These are phyloP conservation scores for Suillus discolor DNA, from an alignment of 768 basidiomycete genomes.

Conservation along the genomic window DNA sequence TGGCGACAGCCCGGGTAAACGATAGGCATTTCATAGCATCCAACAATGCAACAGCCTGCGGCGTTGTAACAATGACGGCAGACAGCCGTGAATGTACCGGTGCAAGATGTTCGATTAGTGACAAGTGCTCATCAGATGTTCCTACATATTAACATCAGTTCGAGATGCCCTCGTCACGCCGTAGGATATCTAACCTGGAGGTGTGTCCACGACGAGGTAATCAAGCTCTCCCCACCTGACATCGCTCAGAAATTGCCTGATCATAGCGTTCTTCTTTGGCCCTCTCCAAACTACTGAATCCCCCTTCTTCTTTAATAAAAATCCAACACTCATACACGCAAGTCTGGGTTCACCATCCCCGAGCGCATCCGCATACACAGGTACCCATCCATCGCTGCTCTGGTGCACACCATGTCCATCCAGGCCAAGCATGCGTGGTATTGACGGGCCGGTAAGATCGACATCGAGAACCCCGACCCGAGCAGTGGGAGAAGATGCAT, in stretches of 20 bases:
- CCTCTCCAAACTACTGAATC: slow-evolving; percentile 99
- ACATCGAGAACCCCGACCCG: slow-evolving; percentile 91
- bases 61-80: slow-evolving; percentile 93
- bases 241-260: slow-evolving; percentile 90
- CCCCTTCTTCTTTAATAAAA: slow-evolving; percentile 84
- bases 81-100: slow-evolving; percentile 78
- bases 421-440: slow-evolving; percentile 93
- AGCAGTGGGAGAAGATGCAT: slow-evolving; percentile 63
- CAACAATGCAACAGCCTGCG: slow-evolving; percentile 93
- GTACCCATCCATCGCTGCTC: slow-evolving; percentile 96
- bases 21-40: slow-evolving; percentile 97
- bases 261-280: slow-evolving; percentile 99
- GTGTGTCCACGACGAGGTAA: slow-evolving; percentile 93
- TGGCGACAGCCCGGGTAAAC: slow-evolving; percentile 85
- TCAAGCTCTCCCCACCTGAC: slow-evolving; percentile 96
- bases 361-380: slow-evolving; percentile 83
- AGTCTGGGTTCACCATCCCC: slow-evolving; percentile 63
- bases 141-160: slow-evolving; percentile 51
- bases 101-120: slow-evolving; percentile 90
- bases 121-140: slow-evolving; percentile 98
- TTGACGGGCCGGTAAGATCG: slow-evolving; percentile 92
- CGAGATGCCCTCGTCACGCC: slow-evolving; percentile 6
- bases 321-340: slow-evolving; percentile 96
- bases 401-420: slow-evolving; percentile 90
- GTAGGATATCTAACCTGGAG: slow-evolving; percentile 70